These are phyloP conservation scores for Coemansia sp. DNA, from an alignment of 192 early-diverging fungal species.

Conservation along the genomic window DNA sequence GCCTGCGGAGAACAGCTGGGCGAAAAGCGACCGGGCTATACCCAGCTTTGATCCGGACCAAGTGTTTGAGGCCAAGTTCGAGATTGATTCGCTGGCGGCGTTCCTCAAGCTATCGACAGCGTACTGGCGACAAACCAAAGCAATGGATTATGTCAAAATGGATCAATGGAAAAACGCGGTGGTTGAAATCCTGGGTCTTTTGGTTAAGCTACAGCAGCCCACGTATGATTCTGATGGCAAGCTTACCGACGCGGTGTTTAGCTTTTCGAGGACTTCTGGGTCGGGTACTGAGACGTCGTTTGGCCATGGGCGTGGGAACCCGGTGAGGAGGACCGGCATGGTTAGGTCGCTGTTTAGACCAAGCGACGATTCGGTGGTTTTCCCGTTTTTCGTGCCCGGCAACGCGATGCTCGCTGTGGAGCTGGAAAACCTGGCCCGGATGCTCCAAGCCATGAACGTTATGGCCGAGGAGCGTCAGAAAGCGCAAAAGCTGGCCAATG, in stretches of 20 bases:
- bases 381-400: slow-evolving; percentile 63
- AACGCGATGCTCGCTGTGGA: slow-evolving; percentile 69
- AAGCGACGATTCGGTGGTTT: slow-evolving; percentile 60
- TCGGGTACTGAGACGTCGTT: slow-evolving; percentile 51
- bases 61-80: slow-evolving; percentile 67
- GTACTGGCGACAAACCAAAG: slow-evolving; percentile 47
- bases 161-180: slow-evolving; percentile 52
- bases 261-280: slow-evolving; percentile 31
- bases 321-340: slow-evolving; percentile 41
- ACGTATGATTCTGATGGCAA: slow-evolving; percentile 40
- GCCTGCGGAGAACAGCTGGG: slow-evolving; percentile 26
- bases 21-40: slow-evolving; percentile 42
- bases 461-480: slow-evolving; percentile 19
- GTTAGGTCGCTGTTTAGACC: slow-evolving; percentile 61
- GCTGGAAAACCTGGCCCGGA: slow-evolving; percentile 43
- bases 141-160: slow-evolving; percentile 19
- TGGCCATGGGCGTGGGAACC: slow-evolving; percentile 47
- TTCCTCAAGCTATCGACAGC: slow-evolving; percentile 59
- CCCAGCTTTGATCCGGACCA: slow-evolving; percentile 39
- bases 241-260: slow-evolving; percentile 28
- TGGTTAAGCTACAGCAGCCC: slow-evolving; percentile 50
- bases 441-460: slow-evolving; percentile 21
- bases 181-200: slow-evolving; percentile 24
- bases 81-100: slow-evolving; percentile 64
- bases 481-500: slow-evolving; percentile 40